Percentiles rank a stretch among this genome's conserved stretches.
phyloP scores from a whole-genome alignment of 495 filamentous ascomycete species.

The Bacidia rubella region DNA sequence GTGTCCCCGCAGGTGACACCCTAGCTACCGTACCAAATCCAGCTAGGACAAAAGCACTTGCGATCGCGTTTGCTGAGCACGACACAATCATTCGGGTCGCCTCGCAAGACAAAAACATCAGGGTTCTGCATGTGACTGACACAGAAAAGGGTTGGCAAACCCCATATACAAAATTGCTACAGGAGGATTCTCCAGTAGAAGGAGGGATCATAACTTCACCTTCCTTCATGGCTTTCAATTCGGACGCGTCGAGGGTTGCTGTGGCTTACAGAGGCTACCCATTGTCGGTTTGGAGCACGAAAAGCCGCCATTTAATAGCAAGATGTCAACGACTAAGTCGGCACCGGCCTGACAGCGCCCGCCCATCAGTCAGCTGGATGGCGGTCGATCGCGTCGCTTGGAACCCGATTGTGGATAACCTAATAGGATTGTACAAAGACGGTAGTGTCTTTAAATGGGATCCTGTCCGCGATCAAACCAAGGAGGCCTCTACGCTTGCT shows the following conservation, averaged over 20 bases:
- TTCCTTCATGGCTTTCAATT: conserved; percentile 12
- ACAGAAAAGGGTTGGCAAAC: conserved; percentile 11
- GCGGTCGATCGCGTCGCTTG: conserved; percentile 16
- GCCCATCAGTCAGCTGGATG: conserved; percentile 12
- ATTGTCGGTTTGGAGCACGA: conserved; percentile 15
- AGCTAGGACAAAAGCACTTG: conserved; percentile 11
- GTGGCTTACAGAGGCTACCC: conserved; percentile 18
- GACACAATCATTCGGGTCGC: conserved; percentile 13
- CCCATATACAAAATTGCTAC: conserved; percentile 7
- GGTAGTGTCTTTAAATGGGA: conserved; percentile 22
- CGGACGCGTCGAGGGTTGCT: conserved; percentile 13
- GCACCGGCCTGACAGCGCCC: conserved; percentile 1
- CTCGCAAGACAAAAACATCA: conserved; percentile 13
- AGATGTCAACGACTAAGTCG: conserved; percentile 9
- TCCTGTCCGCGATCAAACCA: conserved; percentile 5
- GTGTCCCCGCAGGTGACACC: conserved; percentile 1
- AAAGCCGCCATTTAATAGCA: conserved; percentile 2
- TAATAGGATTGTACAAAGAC: conserved; percentile 20
- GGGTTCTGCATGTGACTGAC: conserved; percentile 9
- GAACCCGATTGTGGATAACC: conserved; percentile 15
- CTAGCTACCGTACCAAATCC: conserved; percentile 7
- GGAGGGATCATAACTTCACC: conserved; percentile 5
- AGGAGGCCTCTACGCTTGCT: conserved; percentile 6
- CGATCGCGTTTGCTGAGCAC: conserved; percentile 9
- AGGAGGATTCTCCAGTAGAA: background rate